These are phyloP conservation scores for Colletotrichum chrysophilum DNA, from an alignment of 2,329 filamentous ascomycete species.

Conservation along the genomic window DNA sequence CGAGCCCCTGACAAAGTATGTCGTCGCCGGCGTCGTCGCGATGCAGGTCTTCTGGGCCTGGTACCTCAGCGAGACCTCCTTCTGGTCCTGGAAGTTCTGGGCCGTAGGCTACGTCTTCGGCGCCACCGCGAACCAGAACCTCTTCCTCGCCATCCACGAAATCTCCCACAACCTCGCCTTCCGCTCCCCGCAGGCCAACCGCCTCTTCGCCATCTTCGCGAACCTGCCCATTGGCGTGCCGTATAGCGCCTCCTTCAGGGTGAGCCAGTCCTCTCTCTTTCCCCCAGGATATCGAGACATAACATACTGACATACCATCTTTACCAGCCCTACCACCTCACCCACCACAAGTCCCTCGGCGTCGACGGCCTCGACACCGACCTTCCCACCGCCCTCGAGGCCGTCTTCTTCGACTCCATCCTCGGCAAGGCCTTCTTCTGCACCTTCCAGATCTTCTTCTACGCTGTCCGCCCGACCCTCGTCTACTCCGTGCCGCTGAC, in stretches of 20 bases:
- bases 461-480: slow-evolving; percentile 94
- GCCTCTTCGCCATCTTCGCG: slow-evolving; percentile 87
- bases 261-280: slow-evolving; percentile 44
- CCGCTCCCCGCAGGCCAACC: slow-evolving; percentile 78
- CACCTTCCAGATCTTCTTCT: slow-evolving; percentile 99
- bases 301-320: slow-evolving; percentile 24
- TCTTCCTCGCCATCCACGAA: slow-evolving; percentile 98
- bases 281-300: background rate
- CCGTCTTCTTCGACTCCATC: slow-evolving; percentile 91
- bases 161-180: slow-evolving; percentile 98
- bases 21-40: slow-evolving; percentile 82
- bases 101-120: slow-evolving; percentile 88
- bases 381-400: slow-evolving; percentile 89
- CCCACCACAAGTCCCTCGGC: slow-evolving; percentile 97
- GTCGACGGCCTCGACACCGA: slow-evolving; percentile 97
- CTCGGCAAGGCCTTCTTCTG: slow-evolving; percentile 98
- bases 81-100: slow-evolving; percentile 87
- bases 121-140: slow-evolving; percentile 96
- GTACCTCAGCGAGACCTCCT: slow-evolving; percentile 75
- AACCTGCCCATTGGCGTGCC: slow-evolving; percentile 96
- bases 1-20: slow-evolving; percentile 93
- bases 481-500: slow-evolving; percentile 91
- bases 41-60: slow-evolving; percentile 82
- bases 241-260: slow-evolving; percentile 94
- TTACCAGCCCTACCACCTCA: slow-evolving; percentile 89